Evolutionary conservation across 371 early-diverging fungal genomes (phyloP).

Genomic region (Umbelopsis sp.): DNA sequence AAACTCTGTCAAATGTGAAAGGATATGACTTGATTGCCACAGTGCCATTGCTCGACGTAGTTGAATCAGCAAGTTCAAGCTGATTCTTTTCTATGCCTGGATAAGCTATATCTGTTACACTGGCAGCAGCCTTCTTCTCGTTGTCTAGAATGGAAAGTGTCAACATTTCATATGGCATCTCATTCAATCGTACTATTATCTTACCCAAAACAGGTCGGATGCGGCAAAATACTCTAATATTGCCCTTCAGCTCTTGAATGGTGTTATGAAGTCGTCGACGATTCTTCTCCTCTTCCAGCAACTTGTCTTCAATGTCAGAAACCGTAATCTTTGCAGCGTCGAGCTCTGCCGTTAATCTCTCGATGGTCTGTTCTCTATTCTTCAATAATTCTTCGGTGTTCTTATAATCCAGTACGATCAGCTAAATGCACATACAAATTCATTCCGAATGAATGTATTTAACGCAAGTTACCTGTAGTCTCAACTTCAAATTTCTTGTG

Average conservation of each 20-base stretch:
- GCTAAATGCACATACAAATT: not conserved
- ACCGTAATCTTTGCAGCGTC: slow-evolving; percentile 37
- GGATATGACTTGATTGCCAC: slow-evolving; percentile 58
- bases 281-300: slow-evolving; percentile 77
- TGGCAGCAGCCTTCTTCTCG: slow-evolving; percentile 21
- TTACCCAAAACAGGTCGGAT: slow-evolving; percentile 77
- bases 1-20: slow-evolving; percentile 85
- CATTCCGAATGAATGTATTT: not conserved
- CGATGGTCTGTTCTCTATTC: slow-evolving; percentile 53
- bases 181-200: not conserved
- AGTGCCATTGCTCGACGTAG: slow-evolving; percentile 30
- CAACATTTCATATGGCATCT: not conserved
- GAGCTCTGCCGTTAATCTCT: slow-evolving; percentile 43
- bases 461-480: slow-evolving; percentile 41
- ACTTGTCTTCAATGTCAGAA: slow-evolving; percentile 60
- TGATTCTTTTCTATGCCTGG: slow-evolving; percentile 56
- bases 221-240: slow-evolving; percentile 97
- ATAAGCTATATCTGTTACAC: slow-evolving; percentile 36
- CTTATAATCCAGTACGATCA: slow-evolving; percentile 20
- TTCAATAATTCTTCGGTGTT: slow-evolving; percentile 46
- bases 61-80: slow-evolving; percentile 51
- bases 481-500: slow-evolving; percentile 42
- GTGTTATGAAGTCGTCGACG: slow-evolving; percentile 89
- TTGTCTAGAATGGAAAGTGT: slow-evolving; percentile 22
- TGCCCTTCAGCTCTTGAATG: slow-evolving; percentile 96